Conservation (phyloP, 495 filamentous ascomycete genomes). For the Neurospora sp. region DNA sequence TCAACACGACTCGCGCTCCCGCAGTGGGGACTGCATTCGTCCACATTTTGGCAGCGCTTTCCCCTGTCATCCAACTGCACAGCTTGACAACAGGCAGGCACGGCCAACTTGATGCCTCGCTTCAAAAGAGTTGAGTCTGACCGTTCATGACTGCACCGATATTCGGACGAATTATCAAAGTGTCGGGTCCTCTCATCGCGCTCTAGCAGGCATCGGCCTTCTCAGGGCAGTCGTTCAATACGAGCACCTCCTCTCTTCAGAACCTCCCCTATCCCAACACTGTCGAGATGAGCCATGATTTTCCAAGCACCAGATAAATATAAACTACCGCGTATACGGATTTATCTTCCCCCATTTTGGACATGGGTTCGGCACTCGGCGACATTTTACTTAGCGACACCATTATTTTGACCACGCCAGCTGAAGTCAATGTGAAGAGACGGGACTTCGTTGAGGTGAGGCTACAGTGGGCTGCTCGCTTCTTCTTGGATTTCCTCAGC, state of each 20-base stretch:
- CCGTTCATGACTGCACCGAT: not conserved
- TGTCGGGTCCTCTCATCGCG: not conserved
- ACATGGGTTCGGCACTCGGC: not conserved
- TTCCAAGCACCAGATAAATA: not conserved
- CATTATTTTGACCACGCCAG: not conserved
- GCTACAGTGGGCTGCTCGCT: not conserved
- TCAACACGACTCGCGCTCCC: not conserved
- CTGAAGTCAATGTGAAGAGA: not conserved
- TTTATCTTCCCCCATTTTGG: not conserved
- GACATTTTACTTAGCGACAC: not conserved
- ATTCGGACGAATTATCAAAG: not conserved
- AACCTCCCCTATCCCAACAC: not conserved
- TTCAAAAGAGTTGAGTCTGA: not conserved
- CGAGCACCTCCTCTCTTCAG: not conserved
- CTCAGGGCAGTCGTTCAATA: too few relatives aligned
- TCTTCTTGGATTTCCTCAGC: not conserved
- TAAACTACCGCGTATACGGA: not conserved
- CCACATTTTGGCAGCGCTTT: not conserved
- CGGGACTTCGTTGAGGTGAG: not conserved
- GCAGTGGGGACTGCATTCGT: not conserved
- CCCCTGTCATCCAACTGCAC: not conserved
- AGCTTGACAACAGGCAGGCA: not conserved
- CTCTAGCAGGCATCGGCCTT: too few relatives aligned
- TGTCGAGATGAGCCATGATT: not conserved
- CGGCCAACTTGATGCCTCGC: not conserved